Percentiles rank a stretch among this genome's conserved stretches.
Evolutionary conservation across 371 early-diverging fungal species (phyloP).

Genomic region (Umbelopsis sp.): DNA sequence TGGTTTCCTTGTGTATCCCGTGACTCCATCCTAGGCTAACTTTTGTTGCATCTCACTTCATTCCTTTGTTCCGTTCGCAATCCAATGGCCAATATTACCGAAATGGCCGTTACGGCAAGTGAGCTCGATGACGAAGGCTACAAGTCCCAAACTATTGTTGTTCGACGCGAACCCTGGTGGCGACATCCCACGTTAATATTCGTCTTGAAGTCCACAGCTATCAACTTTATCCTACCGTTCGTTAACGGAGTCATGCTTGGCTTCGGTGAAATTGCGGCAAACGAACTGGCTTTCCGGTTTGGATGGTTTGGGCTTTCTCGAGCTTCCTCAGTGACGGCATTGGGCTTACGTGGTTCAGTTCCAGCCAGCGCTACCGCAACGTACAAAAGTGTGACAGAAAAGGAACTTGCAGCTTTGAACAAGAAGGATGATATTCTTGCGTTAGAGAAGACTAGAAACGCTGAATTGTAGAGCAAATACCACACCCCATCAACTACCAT

Average conservation of each 20-base stretch:
- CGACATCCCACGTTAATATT: slow-evolving; percentile 46
- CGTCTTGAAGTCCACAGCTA: slow-evolving; percentile 51
- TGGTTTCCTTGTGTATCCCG: neutral
- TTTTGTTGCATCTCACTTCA: neutral
- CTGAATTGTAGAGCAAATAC: slow-evolving; percentile 1
- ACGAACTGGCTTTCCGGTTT: slow-evolving; percentile 75
- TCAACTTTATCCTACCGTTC: slow-evolving; percentile 73
- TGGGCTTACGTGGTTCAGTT: slow-evolving; percentile 35
- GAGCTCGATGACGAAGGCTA: slow-evolving; percentile 7
- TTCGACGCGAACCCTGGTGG: slow-evolving; percentile 49
- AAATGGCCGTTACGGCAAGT: slow-evolving; percentile 8
- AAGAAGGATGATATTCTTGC: neutral
- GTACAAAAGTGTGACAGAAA: slow-evolving; percentile 31
- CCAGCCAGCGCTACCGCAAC: slow-evolving; percentile 45
- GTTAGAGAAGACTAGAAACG: neutral
- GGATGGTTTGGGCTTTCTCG: slow-evolving; percentile 68
- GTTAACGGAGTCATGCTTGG: slow-evolving; percentile 83
- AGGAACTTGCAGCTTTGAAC: slow-evolving; percentile 1
- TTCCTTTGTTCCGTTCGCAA: neutral
- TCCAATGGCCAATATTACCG: slow-evolving; percentile 6
- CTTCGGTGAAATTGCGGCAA: slow-evolving; percentile 83
- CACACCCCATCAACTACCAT: neutral
- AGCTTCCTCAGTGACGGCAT: slow-evolving; percentile 28
- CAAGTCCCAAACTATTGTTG: slow-evolving; percentile 16
- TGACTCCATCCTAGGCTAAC: neutral